These are phyloP conservation scores for Brassica cretica DNA, from an alignment of 345 rosid species.

Conservation along the genomic window DNA sequence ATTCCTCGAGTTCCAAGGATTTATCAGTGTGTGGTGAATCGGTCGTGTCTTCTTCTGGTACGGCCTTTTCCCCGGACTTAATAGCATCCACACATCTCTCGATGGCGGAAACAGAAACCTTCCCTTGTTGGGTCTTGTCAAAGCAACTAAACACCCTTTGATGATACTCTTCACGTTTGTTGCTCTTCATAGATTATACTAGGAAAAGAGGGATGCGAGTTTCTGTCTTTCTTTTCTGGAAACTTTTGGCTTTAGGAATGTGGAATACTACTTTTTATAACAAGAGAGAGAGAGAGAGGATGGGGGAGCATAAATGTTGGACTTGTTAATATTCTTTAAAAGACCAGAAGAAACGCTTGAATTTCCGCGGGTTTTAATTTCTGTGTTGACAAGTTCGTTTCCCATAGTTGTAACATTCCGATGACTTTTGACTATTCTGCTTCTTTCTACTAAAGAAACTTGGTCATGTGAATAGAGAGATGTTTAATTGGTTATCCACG, in stretches of 20 bases:
- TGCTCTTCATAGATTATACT: conserved; percentile 9
- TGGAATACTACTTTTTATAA: neutral
- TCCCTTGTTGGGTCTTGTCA: conserved; percentile 50
- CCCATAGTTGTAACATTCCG: too few species aligned
- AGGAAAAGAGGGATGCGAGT: too few species aligned
- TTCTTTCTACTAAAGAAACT: too few species aligned
- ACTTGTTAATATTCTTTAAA: too few species aligned
- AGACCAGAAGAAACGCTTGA: too few species aligned
- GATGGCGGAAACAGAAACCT: conserved; percentile 51
- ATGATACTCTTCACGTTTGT: conserved; percentile 33
- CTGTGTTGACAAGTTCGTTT: too few species aligned
- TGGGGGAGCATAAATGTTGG: too few species aligned
- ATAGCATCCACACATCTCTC: conserved; percentile 43
- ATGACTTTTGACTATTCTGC: too few species aligned
- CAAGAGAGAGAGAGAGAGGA: too few species aligned
- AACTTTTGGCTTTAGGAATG: neutral
- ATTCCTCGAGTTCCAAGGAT: conserved; percentile 53
- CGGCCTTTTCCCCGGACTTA: conserved; percentile 42
- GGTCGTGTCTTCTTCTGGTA: conserved; percentile 22
- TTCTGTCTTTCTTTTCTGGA: neutral
- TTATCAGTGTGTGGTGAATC: conserved; percentile 47
- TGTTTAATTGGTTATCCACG: too few species aligned
- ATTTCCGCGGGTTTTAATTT: too few species aligned
- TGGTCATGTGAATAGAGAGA: too few species aligned
- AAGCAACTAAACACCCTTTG: conserved; percentile 50